Conservation (phyloP, 2,329 filamentous ascomycete genomes). For the Hyphodiscus sp. region DNA sequence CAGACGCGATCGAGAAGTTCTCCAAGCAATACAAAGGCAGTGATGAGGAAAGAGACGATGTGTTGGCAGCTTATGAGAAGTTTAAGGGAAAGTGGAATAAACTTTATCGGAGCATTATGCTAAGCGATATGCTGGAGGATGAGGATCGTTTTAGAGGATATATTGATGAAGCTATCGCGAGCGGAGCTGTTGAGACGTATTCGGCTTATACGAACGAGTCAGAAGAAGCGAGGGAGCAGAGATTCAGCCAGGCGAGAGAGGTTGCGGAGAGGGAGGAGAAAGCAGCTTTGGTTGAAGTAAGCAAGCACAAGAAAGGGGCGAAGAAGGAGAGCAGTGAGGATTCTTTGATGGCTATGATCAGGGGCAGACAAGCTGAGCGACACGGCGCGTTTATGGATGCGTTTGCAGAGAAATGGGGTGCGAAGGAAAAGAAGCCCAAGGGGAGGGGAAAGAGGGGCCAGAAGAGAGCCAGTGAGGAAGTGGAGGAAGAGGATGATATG, state of each 20-base stretch:
- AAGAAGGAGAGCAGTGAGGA: constrained; percentile 39
- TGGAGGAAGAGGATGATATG: constrained; percentile 52
- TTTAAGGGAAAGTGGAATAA: constrained; percentile 67
- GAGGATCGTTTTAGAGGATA: constrained; percentile 78
- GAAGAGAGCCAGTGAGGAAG: constrained; percentile 53
- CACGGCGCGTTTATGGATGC: constrained; percentile 59
- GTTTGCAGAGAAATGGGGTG: constrained; percentile 70
- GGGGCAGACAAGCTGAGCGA: constrained; percentile 60
- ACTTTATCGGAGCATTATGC: constrained; percentile 79
- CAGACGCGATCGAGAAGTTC: constrained; percentile 69
- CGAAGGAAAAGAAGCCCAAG: constrained; percentile 34
- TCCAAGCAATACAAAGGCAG: constrained; percentile 75
- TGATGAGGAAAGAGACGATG: constrained; percentile 73
- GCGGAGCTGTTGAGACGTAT: constrained; percentile 59
- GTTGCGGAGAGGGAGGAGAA: constrained; percentile 59
- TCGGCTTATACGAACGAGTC: constrained; percentile 66
- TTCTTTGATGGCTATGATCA: constrained; percentile 67
- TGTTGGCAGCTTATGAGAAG: constrained; percentile 70
- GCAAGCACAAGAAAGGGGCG: constrained; percentile 58
- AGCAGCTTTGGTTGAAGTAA: constrained; percentile 69
- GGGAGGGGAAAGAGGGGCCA: constrained; percentile 44
- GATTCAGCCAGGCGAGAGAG: constrained; percentile 55
- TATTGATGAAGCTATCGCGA: constrained; percentile 73
- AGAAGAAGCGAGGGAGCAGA: constrained; percentile 53
- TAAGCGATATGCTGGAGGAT: constrained; percentile 76